phyloP scores from a whole-genome alignment of 1,284 basidiomycete species.

The Boletus semigastroideus region DNA sequence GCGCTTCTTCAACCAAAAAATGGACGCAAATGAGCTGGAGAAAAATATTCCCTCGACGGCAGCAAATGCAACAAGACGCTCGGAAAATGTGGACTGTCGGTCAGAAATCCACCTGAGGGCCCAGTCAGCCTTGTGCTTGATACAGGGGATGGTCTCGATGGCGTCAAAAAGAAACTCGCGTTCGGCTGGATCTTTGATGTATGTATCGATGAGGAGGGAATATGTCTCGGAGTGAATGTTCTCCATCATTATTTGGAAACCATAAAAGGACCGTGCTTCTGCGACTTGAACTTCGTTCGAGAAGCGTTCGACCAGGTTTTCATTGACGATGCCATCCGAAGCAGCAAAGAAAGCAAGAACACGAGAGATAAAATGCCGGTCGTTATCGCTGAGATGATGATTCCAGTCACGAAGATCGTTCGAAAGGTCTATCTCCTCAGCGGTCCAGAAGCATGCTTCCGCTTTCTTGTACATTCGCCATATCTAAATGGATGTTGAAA shows the following conservation, averaged over 20 bases:
- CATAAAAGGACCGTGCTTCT: constrained; percentile 97
- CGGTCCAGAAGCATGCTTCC: constrained; percentile 94
- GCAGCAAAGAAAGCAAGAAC: constrained; percentile 97
- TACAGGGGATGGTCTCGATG: constrained; percentile 90
- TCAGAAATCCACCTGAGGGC: constrained; percentile 93
- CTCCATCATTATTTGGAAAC: constrained; percentile 99
- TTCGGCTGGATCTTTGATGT: constrained; percentile 86
- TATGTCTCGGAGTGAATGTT: constrained; percentile 97
- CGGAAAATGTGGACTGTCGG: constrained; percentile 78
- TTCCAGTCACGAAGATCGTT: constrained; percentile 94
- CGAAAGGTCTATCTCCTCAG: constrained; percentile 96
- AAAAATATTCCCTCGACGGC: constrained; percentile 99
- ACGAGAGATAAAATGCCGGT: constrained; percentile 94
- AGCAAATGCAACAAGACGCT: constrained; percentile 93
- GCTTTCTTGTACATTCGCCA: constrained; percentile 97
- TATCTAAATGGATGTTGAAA: constrained; percentile 53
- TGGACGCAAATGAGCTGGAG: constrained; percentile 90
- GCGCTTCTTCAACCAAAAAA: constrained; percentile 99
- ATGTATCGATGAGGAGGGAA: constrained; percentile 96
- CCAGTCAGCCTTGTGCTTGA: constrained; percentile 92
- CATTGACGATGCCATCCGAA: constrained; percentile 97
- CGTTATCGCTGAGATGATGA: constrained; percentile 87
- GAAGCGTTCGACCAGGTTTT: constrained; percentile 95
- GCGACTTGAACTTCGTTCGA: constrained; percentile 92
- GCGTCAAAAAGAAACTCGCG: constrained; percentile 91